Percentiles rank a stretch among this genome's conserved stretches.
These are phyloP conservation scores for Candida ascalaphidarum DNA, from an alignment of 805 yeast genomes.

Conservation along the genomic window DNA sequence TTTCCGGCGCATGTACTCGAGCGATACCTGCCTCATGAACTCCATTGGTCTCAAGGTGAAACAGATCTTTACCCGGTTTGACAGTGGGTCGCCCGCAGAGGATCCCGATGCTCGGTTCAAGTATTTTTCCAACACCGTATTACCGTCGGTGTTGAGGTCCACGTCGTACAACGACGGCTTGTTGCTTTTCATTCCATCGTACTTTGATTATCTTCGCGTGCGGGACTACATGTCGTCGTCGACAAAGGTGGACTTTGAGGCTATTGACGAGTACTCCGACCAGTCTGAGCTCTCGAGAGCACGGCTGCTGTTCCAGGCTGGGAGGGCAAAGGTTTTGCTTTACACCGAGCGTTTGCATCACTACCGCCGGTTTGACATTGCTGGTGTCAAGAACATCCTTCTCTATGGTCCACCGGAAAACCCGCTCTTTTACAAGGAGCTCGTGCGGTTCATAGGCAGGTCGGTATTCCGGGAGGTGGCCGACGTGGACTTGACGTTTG, in stretches of 20 bases:
- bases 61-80: constrained; percentile 68
- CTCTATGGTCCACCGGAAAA: constrained; percentile 82
- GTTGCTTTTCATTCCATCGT: constrained; percentile 74
- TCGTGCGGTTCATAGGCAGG: constrained; percentile 58
- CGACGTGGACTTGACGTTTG: constrained; percentile 33
- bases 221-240: constrained; percentile 59
- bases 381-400: constrained; percentile 75
- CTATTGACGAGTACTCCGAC: constrained; percentile 76
- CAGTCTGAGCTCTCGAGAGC: constrained; percentile 64
- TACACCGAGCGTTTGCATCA: constrained; percentile 94
- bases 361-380: constrained; percentile 75
- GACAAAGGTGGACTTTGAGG: constrained; percentile 57
- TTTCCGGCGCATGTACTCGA: constrained; percentile 38
- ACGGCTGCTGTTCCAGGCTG: constrained; percentile 59
- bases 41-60: constrained; percentile 58
- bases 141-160: constrained; percentile 65
- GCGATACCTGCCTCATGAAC: constrained; percentile 48
- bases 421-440: constrained; percentile 75
- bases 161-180: constrained; percentile 65
- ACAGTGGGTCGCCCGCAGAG: constrained; percentile 40
- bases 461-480: constrained; percentile 50
- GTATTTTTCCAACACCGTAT: constrained; percentile 61
- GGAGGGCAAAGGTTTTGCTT: constrained; percentile 59
- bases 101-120: constrained; percentile 84
- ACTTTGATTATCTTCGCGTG: constrained; percentile 76